Conservation (phyloP, 768 basidiomycete genomes). For the Serendipita vermifera region DNA sequence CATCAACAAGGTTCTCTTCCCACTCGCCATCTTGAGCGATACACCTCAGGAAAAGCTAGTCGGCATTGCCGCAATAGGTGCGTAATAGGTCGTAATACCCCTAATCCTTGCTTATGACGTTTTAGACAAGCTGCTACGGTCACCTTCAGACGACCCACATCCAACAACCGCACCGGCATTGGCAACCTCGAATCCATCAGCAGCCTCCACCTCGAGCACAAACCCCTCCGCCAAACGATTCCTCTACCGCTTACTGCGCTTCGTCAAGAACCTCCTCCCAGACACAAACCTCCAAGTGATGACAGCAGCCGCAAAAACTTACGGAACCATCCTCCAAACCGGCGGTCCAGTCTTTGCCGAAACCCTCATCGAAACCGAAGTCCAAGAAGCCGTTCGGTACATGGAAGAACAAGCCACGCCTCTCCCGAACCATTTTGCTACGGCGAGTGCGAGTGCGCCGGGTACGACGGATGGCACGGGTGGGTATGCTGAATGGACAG, state of each 20-base stretch:
- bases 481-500: conserved; percentile 4
- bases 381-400: conserved; percentile 68
- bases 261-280: conserved; percentile 85
- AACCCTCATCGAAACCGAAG: conserved; percentile 79
- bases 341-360: conserved; percentile 78
- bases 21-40: conserved; percentile 64
- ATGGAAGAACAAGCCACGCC: conserved; percentile 34
- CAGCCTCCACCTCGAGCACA: too few relatives aligned
- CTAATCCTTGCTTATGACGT: conserved; percentile 9
- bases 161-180: conserved; percentile 50
- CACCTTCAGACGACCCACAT: conserved; percentile 1
- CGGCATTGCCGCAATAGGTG: conserved; percentile 79
- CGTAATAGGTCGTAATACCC: conserved; percentile 15
- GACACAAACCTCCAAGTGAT: conserved; percentile 87
- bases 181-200: conserved; percentile 61
- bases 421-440: too few relatives aligned
- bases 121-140: conserved; percentile 49
- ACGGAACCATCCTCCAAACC: conserved; percentile 74
- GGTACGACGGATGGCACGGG: too few relatives aligned
- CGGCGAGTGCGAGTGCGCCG: too few relatives aligned
- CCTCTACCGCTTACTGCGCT: conserved; percentile 80
- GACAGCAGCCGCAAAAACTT: conserved; percentile 85
- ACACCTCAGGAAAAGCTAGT: conserved; percentile 63
- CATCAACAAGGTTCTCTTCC: conserved; percentile 67
- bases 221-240: conserved; percentile 22